Evolutionary conservation across 2,329 filamentous ascomycete species (phyloP).

Genomic region (Sporothrix dimorphospora): DNA sequence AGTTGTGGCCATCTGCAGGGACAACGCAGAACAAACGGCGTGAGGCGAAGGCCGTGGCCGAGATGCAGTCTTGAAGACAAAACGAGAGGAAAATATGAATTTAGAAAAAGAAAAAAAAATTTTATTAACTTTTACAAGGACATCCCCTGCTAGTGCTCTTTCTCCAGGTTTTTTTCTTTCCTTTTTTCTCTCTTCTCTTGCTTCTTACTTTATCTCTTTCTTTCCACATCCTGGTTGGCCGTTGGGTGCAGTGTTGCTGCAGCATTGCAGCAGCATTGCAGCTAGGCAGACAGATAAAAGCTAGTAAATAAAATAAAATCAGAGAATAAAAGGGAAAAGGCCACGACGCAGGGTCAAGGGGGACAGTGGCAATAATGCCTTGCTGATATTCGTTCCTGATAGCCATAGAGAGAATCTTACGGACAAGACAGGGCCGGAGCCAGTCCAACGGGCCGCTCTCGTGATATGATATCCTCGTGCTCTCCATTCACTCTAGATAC

Average conservation of each 20-base stretch:
- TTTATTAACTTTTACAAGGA: background rate
- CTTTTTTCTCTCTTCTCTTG: background rate
- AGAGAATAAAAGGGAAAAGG: background rate
- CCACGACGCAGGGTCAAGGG: background rate
- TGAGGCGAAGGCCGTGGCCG: slow-evolving; percentile 4
- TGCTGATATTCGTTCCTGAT: slow-evolving; percentile 1
- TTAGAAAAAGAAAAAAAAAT: background rate
- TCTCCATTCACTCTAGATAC: background rate
- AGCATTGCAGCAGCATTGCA: slow-evolving; percentile 4
- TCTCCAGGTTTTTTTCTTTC: background rate
- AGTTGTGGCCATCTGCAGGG: slow-evolving; percentile 4
- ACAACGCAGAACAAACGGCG: slow-evolving; percentile 4
- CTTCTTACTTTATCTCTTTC: background rate
- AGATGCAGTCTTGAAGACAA: background rate
- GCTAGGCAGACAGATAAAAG: slow-evolving; percentile 19
- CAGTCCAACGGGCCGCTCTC: background rate
- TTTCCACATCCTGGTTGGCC: too few species aligned
- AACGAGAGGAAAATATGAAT: background rate
- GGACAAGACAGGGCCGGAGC: background rate
- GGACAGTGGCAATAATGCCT: background rate
- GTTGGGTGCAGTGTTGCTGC: too few species aligned
- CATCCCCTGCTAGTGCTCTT: background rate
- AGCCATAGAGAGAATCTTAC: slow-evolving; percentile 3
- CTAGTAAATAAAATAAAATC: background rate
- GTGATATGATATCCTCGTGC: background rate